Base-by-base conservation (phyloP, 1,284 basidiomycete genomes). In the Agroathelia rolfsii region DNA sequence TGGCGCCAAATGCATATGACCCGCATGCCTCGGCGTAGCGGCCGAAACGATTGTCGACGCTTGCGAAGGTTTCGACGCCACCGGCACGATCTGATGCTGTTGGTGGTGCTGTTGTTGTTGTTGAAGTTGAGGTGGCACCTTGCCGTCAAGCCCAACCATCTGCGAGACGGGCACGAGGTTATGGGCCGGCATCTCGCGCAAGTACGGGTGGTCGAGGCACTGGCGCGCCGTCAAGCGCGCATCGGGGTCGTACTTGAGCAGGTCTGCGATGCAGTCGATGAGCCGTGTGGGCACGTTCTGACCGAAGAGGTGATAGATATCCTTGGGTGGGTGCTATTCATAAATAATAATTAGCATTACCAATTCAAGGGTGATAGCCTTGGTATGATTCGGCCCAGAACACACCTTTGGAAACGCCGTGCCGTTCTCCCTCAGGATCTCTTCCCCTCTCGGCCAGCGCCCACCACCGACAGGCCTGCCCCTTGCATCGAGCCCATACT, bases 221-320 rank as follows among this genome's bases (percentile, higher is more conserved):
- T 93, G 75, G 18, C 68, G 68, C 40, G 89, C 85, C 4, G 89
- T 95, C 34, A 95, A 63, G 21, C 95, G 78, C 30, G 69, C 63
- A 26, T 76, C 76, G 10, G 95, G 94, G 51, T 98, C 88, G 58
- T 95, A 98, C 47, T 80, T 84, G 36, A 99, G 72, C 11, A 97
- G 68, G 50, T 93, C 87, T 24, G 79, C 72, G 49, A 99, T 94
- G 57, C 92, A 94, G 47, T 96, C 81, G 45, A 98, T 65, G 28
- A 99, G 66, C 28, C 79, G 83, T 32, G 69, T 59, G 6, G 93
- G 89, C 11, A 92, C 76, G 15, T 64, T 73, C 36, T 69, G 72
- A 39, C 87, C 83, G 50, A 97, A 97, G 11, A 88, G 69, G 3
- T 72, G 64, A 25, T 77, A 68, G 38, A 96, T 73, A 40, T 83